These are phyloP conservation scores for Penicillium corylophilum DNA, from an alignment of 2,329 filamentous ascomycete genomes.

Conservation along the genomic window DNA sequence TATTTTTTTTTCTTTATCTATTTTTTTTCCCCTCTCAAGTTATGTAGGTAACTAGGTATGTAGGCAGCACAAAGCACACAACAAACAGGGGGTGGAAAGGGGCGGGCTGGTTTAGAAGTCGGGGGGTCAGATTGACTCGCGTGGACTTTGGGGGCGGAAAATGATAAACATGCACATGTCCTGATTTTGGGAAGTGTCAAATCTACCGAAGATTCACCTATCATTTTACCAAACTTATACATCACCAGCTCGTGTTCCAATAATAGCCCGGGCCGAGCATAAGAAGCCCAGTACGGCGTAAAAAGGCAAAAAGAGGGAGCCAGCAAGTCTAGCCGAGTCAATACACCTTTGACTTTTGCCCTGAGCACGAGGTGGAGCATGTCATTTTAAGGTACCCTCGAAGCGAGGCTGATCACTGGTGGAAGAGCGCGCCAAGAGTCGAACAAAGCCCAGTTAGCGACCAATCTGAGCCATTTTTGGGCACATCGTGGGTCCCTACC, in stretches of 20 bases:
- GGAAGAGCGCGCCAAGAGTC: background rate
- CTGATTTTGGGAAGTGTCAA: too few species aligned
- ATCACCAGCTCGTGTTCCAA: background rate
- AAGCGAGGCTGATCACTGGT: slow-evolving; percentile 11
- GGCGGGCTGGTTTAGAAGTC: background rate
- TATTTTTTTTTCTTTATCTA: background rate
- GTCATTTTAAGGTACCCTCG: slow-evolving; percentile 13
- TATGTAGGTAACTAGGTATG: background rate
- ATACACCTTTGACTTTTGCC: background rate
- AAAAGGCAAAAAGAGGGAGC: background rate
- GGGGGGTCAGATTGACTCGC: background rate
- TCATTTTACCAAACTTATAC: too few species aligned
- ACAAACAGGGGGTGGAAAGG: background rate
- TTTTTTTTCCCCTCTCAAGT: too few species aligned
- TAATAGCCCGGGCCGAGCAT: background rate
- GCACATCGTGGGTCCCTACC: slow-evolving; percentile 18
- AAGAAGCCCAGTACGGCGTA: background rate
- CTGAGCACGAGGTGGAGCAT: background rate
- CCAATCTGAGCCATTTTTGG: background rate
- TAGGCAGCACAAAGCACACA: background rate
- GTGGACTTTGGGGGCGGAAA: background rate
- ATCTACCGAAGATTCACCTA: background rate
- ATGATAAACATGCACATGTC: background rate
- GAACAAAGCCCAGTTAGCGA: background rate
- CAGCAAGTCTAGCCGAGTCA: background rate